Evolutionary conservation across 208 protist genomes (phyloP).

Genomic region (Entamoeba invadens): DNA sequence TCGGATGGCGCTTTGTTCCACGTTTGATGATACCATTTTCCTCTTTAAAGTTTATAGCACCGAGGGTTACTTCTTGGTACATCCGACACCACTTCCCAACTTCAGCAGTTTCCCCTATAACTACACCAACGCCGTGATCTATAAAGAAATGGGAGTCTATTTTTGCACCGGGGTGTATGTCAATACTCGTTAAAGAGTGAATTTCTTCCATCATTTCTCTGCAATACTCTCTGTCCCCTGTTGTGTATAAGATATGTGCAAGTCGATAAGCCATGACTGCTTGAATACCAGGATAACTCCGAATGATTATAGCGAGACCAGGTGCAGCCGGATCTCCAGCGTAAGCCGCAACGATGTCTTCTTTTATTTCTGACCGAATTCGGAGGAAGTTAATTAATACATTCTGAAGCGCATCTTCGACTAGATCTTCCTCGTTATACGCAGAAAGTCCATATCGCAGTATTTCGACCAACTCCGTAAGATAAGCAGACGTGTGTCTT

Average conservation of each 20-base stretch:
- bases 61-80: conserved; percentile 40
- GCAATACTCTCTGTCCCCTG: not conserved
- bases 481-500: not conserved
- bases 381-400: not conserved
- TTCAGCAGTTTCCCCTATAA: conserved; percentile 42
- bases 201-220: not conserved
- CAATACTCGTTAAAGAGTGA: conserved; percentile 16
- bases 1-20: conserved; percentile 24
- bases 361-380: not conserved
- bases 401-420: not conserved
- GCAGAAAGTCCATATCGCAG: not conserved
- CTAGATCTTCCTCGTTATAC: not conserved
- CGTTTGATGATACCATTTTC: not conserved
- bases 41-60: conserved; percentile 27
- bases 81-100: conserved; percentile 33
- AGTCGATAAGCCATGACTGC: not conserved
- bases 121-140: conserved; percentile 40
- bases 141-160: conserved; percentile 33
- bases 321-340: not conserved
- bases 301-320: not conserved
- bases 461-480: not conserved
- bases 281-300: conserved; percentile 1
- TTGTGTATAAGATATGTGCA: not conserved
- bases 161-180: conserved; percentile 41
- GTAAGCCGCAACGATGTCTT: not conserved